Evolutionary conservation across 305 asterid genomes (phyloP), one percentile per base, ranked within the genome.

Genomic region (Petunia hybrid): DNA sequence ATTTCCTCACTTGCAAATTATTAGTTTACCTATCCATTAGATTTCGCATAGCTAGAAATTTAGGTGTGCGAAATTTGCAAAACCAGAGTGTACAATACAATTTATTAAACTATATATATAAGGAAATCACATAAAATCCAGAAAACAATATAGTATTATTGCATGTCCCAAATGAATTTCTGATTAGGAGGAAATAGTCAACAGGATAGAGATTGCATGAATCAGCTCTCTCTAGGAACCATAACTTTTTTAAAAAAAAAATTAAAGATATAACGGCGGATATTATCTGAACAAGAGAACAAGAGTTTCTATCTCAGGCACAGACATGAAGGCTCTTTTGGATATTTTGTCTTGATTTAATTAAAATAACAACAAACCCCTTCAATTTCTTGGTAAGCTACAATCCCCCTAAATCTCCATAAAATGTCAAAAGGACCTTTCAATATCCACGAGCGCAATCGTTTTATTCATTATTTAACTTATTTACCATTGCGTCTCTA

Each of bases 111-210:
- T 46, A 70, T n/a, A n/a, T n/a, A n/a, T n/a, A n/a, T 46, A 46
- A 31, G 31, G 43, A 5, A 35, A 9, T 48, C 2, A 31, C 51
- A 71, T 13, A 43, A 71, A 71, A 46, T 12, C 78, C 45, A 71
- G 22, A 9, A 46, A 69, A 70, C 2, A 46, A 46, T 12, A 42
- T 43, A n/a, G n/a, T n/a, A 68, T 46, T 48, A 71, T 3, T 35
- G 62, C 62, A 48, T 35, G 78, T 71, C 78, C 5, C 62, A 71
- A 6, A 35, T 71, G 5, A 73, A 53, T 73, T 35, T 48, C 2
- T 73, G 45, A 73, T 73, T 73, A 45, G 6, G 43, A 48, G 62
- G 78, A 73, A 73, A 73, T 71, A 71, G 78, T 48, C 62, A 73
- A 73, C 12, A 71, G 62, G 63, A 51, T 12, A 73, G 13, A 73